A percentile compares a stretch with the other conserved stretches of the same genome.
Conservation (phyloP, 2,329 filamentous ascomycete genomes). For the Arachnomyces sp. region DNA sequence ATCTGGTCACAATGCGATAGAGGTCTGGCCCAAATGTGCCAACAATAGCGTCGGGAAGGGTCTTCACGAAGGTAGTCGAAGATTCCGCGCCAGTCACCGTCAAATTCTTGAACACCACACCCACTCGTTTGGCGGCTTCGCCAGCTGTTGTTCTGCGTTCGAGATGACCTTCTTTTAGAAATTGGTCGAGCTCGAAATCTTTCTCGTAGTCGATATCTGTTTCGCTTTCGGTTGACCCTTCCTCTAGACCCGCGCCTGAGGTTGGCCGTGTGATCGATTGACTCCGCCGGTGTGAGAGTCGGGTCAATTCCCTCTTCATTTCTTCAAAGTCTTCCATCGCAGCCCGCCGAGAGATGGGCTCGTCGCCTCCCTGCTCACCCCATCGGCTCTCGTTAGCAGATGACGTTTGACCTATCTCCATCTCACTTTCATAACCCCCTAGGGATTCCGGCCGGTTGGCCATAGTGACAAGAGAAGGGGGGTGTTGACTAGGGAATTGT, state of each 20-base stretch:
- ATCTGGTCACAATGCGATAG: conserved; percentile 54
- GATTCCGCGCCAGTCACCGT: conserved; percentile 65
- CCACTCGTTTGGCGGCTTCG: conserved; percentile 66
- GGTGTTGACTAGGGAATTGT: no score
- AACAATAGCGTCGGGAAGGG: conserved; percentile 64
- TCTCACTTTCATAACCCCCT: no score
- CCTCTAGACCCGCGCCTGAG: conserved; percentile 20
- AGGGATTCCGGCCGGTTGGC: no score
- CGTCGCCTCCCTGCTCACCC: conserved; percentile 55
- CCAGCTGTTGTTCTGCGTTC: conserved; percentile 11
- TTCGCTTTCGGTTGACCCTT: no score
- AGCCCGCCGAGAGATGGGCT: conserved; percentile 43
- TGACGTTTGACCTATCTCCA: no score
- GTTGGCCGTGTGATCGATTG: conserved; percentile 19
- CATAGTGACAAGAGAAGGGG: no score
- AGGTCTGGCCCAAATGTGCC: conserved; percentile 77
- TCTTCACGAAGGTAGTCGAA: conserved; percentile 61
- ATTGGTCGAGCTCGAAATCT: conserved; percentile 34
- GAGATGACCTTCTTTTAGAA: conserved; percentile 6
- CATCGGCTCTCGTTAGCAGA: conserved; percentile 44
- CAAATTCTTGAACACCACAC: conserved; percentile 68
- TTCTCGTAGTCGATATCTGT: conserved; percentile 29
- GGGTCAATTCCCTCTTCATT: conserved; percentile 49
- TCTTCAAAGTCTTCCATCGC: conserved; percentile 56
- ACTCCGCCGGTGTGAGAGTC: conserved; percentile 40